Evolutionary conservation across 179 eudicot genomes (phyloP).

Genomic region (Drosera spatulata): DNA sequence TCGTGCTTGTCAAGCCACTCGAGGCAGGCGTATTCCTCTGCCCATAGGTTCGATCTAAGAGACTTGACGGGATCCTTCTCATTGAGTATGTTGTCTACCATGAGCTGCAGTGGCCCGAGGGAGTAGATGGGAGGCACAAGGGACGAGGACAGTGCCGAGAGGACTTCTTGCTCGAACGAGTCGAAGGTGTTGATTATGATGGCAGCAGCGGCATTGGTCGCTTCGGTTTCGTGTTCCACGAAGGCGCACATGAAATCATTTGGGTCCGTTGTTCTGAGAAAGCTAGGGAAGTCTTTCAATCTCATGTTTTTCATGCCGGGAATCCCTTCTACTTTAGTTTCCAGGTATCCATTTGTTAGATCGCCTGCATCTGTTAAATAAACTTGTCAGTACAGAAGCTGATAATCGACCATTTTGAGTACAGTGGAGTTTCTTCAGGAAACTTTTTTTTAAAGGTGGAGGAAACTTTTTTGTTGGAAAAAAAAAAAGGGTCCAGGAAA

Average conservation of each 20-base stretch:
- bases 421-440: too few species aligned
- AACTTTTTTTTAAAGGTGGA: too few species aligned
- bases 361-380: neutral
- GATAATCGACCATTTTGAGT: too few species aligned
- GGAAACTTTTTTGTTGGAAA: too few species aligned
- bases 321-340: neutral
- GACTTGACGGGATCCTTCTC: too few species aligned
- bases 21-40: too few species aligned
- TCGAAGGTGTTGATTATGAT: constrained; percentile 1
- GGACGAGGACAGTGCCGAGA: neutral
- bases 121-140: neutral
- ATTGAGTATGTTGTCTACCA: too few species aligned
- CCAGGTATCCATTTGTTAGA: neutral
- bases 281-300: constrained; percentile 1
- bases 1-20: too few species aligned
- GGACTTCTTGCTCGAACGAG: neutral
- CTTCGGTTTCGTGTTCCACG: neutral
- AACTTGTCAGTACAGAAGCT: too few species aligned
- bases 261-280: neutral
- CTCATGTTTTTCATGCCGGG: neutral
- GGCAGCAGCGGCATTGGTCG: neutral
- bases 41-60: too few species aligned
- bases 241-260: neutral
- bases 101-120: constrained; percentile 1
- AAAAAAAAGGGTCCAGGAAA: too few species aligned